phyloP scores from a whole-genome alignment of 2,329 filamentous ascomycete genomes.

The Tolypocladium capitatum region DNA sequence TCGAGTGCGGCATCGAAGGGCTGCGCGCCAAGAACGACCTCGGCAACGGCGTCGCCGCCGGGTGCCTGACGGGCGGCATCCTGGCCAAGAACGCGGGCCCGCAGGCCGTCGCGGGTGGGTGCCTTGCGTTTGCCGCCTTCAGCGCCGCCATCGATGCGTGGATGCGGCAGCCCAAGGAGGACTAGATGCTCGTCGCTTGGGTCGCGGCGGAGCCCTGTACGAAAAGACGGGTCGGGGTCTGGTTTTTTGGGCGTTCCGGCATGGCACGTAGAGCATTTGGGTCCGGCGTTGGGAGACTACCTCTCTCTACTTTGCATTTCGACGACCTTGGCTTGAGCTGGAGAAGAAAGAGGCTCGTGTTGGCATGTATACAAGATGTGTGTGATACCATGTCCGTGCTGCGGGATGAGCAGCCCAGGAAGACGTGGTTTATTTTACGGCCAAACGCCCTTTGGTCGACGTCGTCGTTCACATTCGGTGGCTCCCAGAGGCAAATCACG shows the following conservation, averaged over 20 bases:
- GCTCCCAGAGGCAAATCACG: too few species aligned
- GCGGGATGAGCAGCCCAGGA: neutral
- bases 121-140: conserved; percentile 87
- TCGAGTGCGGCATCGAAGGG: conserved; percentile 92
- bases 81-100: conserved; percentile 79
- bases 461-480: too few species aligned
- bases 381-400: neutral
- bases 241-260: conserved; percentile 12
- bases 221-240: neutral
- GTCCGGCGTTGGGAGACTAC: conserved; percentile 16
- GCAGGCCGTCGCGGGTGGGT: conserved; percentile 76
- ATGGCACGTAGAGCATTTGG: conserved; percentile 17
- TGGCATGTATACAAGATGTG: neutral
- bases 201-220: neutral
- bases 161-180: conserved; percentile 64
- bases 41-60: conserved; percentile 72
- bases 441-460: too few species aligned
- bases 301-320: conserved; percentile 13
- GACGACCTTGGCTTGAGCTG: neutral
- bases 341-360: neutral
- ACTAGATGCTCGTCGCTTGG: conserved; percentile 18
- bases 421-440: too few species aligned
- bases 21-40: conserved; percentile 88
- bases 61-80: conserved; percentile 83
- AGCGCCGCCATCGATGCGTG: conserved; percentile 84